Evolutionary conservation across 129 eudicot species (phyloP).

Genomic region (Artemisia tridentata): DNA sequence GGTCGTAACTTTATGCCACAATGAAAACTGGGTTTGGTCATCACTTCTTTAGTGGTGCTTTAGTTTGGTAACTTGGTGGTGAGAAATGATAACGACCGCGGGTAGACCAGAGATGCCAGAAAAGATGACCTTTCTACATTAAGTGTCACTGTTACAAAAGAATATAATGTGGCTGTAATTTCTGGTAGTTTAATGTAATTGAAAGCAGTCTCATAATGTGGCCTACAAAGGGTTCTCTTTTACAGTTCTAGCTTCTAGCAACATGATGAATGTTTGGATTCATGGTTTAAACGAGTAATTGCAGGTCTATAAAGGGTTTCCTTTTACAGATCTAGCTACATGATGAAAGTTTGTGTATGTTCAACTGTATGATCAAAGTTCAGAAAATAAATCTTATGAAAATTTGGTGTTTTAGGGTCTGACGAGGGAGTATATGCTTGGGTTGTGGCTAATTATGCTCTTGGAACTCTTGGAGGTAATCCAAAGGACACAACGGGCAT

Average conservation of each 20-base stretch:
- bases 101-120: not conserved
- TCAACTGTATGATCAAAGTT: not conserved
- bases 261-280: too few relatives aligned
- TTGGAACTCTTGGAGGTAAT: slow-evolving; percentile 87
- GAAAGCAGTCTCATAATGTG: too few relatives aligned
- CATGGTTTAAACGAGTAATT: not conserved
- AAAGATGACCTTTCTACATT: not conserved
- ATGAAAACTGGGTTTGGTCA: not conserved
- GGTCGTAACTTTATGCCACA: not conserved
- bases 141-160: not conserved
- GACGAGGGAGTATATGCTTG: slow-evolving; percentile 97
- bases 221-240: too few relatives aligned
- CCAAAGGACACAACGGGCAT: slow-evolving; percentile 87
- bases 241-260: too few relatives aligned
- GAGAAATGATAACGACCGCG: not conserved
- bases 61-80: not conserved
- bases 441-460: slow-evolving; percentile 99
- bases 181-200: not conserved
- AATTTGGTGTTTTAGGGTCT: slow-evolving; percentile 51
- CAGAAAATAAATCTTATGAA: not conserved
- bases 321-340: slow-evolving; percentile 7
- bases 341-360: slow-evolving; percentile 2
- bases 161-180: not conserved
- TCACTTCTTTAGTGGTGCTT: not conserved
- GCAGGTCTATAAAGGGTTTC: slow-evolving; percentile 3